A percentile compares a stretch with the other conserved stretches of the same genome.
These are phyloP conservation scores for Symbiodinium natans DNA, from an alignment of 73 alveolate genomes.

Conservation along the genomic window DNA sequence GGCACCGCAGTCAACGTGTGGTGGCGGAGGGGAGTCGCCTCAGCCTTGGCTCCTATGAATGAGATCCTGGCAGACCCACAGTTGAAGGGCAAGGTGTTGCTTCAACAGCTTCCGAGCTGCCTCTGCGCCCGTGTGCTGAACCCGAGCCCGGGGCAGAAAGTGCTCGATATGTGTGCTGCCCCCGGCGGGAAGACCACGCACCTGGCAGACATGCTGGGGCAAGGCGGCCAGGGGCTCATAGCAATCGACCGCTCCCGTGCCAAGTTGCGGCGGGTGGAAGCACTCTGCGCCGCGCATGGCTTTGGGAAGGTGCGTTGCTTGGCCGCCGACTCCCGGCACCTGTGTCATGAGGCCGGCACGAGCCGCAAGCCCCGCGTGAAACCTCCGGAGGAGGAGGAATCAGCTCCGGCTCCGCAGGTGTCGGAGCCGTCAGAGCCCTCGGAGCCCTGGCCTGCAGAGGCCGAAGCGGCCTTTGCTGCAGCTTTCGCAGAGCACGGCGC, in stretches of 20 bases:
- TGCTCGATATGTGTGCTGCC: conserved; percentile 70
- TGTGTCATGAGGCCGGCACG: not conserved
- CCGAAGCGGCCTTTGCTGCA: conserved; percentile 28
- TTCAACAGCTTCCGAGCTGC: conserved; percentile 74
- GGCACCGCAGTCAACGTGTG: conserved; percentile 49
- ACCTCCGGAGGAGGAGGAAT: not conserved
- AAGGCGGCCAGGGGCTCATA: conserved; percentile 20
- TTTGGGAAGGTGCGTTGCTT: conserved; percentile 39
- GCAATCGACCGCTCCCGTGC: conserved; percentile 32
- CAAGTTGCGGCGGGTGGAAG: conserved; percentile 67
- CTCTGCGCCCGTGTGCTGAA: conserved; percentile 41
- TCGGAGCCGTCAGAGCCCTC: not conserved
- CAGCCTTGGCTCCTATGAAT: conserved; percentile 62
- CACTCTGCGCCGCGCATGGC: conserved; percentile 52
- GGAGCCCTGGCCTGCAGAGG: conserved; percentile 73
- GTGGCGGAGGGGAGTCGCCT: conserved; percentile 52
- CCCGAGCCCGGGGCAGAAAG: conserved; percentile 14
- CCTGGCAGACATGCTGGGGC: conserved; percentile 23
- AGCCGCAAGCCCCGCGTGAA: not conserved
- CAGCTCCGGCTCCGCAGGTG: not conserved
- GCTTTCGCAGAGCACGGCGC: conserved; percentile 70
- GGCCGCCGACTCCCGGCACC: conserved; percentile 82
- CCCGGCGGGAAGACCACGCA: conserved; percentile 72
- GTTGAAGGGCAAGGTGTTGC: conserved; percentile 49
- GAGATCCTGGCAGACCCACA: not conserved